Evolutionary conservation across 2,329 filamentous ascomycete genomes (phyloP).

Genomic region (Coniochaeta sp.): DNA sequence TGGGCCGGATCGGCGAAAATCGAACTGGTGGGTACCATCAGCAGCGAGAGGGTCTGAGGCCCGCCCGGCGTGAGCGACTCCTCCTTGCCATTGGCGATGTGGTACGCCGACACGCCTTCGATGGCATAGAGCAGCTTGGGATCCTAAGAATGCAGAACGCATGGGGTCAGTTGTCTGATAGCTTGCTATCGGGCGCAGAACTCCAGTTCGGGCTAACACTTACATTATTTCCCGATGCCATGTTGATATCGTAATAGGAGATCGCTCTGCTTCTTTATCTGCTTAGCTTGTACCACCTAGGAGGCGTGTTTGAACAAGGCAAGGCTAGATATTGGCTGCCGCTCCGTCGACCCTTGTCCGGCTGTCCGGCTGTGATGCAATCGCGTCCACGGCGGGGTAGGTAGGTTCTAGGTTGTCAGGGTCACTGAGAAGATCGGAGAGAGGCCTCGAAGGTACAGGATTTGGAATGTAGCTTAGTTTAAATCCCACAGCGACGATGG

Average conservation of each 20-base stretch:
- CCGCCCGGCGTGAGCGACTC: conserved; percentile 74
- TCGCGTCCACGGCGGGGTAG: background rate
- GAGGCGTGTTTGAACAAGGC: background rate
- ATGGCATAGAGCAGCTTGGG: conserved; percentile 65
- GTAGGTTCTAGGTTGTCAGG: no score
- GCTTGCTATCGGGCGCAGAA: background rate
- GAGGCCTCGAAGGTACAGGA: no score
- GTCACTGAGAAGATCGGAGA: no score
- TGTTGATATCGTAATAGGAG: conserved; percentile 13
- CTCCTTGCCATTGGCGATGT: conserved; percentile 83
- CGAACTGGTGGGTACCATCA: conserved; percentile 92
- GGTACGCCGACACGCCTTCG: conserved; percentile 82
- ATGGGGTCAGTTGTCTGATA: background rate
- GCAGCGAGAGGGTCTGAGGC: conserved; percentile 81
- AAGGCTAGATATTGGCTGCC: background rate
- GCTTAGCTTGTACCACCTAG: background rate
- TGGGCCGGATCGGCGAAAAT: conserved; percentile 54
- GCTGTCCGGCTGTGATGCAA: background rate
- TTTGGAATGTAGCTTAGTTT: background rate
- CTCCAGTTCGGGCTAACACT: conserved; percentile 3
- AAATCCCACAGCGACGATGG: background rate
- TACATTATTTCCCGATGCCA: conserved; percentile 40
- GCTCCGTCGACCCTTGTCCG: background rate
- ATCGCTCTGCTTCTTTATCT: background rate
- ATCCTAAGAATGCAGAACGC: conserved; percentile 31